Evolutionary conservation across 2,329 filamentous ascomycete species (phyloP), one percentile per base, ranked within the genome.

Genomic region (Hypoxylon sp.): DNA sequence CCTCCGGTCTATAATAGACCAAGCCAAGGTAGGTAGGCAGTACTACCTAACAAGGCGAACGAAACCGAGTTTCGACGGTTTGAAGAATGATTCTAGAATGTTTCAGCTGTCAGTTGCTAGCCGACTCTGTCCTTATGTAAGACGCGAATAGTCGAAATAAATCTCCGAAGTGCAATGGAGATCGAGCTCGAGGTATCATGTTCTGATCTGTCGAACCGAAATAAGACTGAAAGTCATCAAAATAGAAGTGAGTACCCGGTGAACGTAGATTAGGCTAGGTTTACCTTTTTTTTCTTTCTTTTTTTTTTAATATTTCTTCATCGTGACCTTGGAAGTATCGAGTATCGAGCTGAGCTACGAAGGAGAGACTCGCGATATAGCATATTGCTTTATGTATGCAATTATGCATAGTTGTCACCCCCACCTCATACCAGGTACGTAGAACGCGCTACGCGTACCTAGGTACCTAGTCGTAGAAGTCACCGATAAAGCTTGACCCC

Each of bases 391-490:
- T 20, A 24, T 6, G 4, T 24, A 51, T 54, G 10, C 13, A 28
- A 24, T 32, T 64, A 60, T 46, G 32, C 32, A 32, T 43, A 34
- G 6, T 54, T 10, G 4, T 26, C n/a, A 26, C 5, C 28, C 30
- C 20, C 10, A 17, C 17, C 17, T 20, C 7, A 26, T 46, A 5
- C 6, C 43, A 17, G 37, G 6, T 34, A 39, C 15, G 15, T 44
- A 24, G 44, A 61, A 71, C 68, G 66, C 69, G 68, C 50, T 59
- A 59, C 68, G 66, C 68, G 68, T n/a, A n/a, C n/a, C n/a, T n/a
- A n/a, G n/a, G n/a, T n/a, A n/a, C n/a, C n/a, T n/a, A n/a, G n/a
- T n/a, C n/a, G n/a, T 69, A 39, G 53, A 59, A 59, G 30, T 55
- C n/a, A 15, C 51, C 43, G 49, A 58, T 65, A 59, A 52, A 44